Conservation (phyloP, 2,329 filamentous ascomycete species). For the Fusarium drepaniforme region DNA sequence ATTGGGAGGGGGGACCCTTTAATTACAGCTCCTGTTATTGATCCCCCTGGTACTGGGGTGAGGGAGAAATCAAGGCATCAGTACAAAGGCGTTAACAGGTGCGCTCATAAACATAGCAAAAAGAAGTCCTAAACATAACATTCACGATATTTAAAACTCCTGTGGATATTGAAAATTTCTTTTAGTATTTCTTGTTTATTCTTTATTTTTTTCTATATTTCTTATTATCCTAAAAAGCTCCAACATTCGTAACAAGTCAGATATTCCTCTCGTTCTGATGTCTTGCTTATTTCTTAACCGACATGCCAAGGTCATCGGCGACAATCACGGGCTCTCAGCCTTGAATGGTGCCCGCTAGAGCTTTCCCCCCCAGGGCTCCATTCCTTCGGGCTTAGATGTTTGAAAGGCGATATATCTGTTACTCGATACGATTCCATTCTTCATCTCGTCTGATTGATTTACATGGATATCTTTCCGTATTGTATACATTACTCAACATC, state of each 20-base stretch:
- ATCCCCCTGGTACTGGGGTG: background rate
- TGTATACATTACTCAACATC: background rate
- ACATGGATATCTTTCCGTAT: background rate
- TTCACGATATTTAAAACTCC: no score
- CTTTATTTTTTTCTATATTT: background rate
- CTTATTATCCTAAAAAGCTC: accelerated
- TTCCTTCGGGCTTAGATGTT: background rate
- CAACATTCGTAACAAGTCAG: background rate
- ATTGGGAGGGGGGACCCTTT: constrained; percentile 28
- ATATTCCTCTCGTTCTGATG: background rate
- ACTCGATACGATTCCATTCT: background rate
- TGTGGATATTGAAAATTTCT: background rate
- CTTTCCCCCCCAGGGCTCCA: background rate
- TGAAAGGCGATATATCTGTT: background rate
- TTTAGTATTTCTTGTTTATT: background rate
- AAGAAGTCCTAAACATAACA: background rate
- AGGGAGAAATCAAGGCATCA: background rate
- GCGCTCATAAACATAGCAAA: accelerated
- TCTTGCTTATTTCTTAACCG: background rate
- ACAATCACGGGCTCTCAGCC: constrained; percentile 23
- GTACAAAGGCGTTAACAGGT: background rate
- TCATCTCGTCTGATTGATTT: background rate
- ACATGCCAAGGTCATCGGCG: background rate
- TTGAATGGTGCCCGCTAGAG: constrained; percentile 23
- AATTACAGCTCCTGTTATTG: constrained; percentile 36